Evolutionary conservation across 495 filamentous ascomycete genomes (phyloP).

Genomic region (Pyrenula aspistea): DNA sequence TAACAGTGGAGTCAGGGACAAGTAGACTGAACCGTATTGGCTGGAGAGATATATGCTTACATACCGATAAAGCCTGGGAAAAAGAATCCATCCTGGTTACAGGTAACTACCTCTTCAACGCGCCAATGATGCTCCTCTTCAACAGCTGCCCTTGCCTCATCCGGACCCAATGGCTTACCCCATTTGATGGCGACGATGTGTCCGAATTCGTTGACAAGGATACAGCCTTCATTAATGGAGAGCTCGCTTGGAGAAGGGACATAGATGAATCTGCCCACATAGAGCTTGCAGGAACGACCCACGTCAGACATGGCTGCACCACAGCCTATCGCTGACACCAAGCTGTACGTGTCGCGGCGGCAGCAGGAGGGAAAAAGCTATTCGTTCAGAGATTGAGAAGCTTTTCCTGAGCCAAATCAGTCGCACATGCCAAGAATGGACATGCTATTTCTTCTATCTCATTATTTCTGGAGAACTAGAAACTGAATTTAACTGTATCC

Average conservation of each 20-base stretch:
- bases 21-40: background rate
- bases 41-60: conserved; percentile 1
- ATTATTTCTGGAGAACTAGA: no score
- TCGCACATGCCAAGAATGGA: no score
- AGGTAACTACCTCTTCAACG: conserved; percentile 31
- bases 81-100: conserved; percentile 56
- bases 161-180: conserved; percentile 20
- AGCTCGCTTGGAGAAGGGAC: conserved; percentile 19
- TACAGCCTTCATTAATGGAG: conserved; percentile 36
- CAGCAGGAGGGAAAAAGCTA: no score
- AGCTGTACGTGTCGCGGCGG: no score
- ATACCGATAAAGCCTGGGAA: conserved; percentile 88
- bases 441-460: no score
- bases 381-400: no score
- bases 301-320: no score
- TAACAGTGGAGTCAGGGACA: conserved; percentile 5
- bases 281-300: conserved; percentile 17
- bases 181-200: conserved; percentile 39
- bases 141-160: conserved; percentile 21
- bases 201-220: conserved; percentile 56
- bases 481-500: no score
- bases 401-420: no score
- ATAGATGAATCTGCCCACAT: conserved; percentile 35
- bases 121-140: conserved; percentile 16
- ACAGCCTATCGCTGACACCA: no score